Evolutionary conservation across 176 grass and related monocot genomes (phyloP), one percentile per base, ranked within the genome.

Genomic region (Eleusine indica): DNA sequence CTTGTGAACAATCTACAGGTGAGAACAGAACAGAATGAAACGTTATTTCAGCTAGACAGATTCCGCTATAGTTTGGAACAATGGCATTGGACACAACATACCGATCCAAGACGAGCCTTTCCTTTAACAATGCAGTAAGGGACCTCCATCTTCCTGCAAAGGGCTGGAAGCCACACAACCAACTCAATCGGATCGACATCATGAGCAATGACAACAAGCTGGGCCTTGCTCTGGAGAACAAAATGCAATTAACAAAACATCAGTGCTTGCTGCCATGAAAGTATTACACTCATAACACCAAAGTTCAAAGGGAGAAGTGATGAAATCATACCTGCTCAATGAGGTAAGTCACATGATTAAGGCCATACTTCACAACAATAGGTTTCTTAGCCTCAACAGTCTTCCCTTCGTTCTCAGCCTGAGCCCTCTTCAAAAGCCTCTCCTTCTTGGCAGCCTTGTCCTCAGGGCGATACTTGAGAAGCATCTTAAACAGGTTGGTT

Each of bases 121-220:
- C 92, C 92, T 37, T 94, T 94, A 35, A 94, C 88, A 29, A 94
- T 94, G 68, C 92, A 94, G 86, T 88, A 94, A 40, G 91, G 91
- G 3, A 94, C 84, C 83, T 94, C 91, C 91, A 94, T 94, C 72
- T 94, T 89, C 86, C 88, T 91, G 82, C 92, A 94, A 6, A 94
- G 87, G 53, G 92, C 92, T 16, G 92, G 92, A 58, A 94, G 88
- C 92, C 92, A 91, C 73, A 94, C 92, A 21, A 94, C 92, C 11
- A 91, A 75, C 86, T 94, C 92, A 81, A 94, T 86, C 5, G 92
- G 92, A 75, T 94, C 92, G 48, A 94, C 92, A 74, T 94, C 92
- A 88, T 94, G 88, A 67, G 88, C 86, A 0, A 94, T 91, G 56
- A 94, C 88, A 60, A 94, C 88, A 63, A 94, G 77, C 48, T 91